Conservation (phyloP, 176 grass and related monocot genomes). For the Cymbopogon citratus region DNA sequence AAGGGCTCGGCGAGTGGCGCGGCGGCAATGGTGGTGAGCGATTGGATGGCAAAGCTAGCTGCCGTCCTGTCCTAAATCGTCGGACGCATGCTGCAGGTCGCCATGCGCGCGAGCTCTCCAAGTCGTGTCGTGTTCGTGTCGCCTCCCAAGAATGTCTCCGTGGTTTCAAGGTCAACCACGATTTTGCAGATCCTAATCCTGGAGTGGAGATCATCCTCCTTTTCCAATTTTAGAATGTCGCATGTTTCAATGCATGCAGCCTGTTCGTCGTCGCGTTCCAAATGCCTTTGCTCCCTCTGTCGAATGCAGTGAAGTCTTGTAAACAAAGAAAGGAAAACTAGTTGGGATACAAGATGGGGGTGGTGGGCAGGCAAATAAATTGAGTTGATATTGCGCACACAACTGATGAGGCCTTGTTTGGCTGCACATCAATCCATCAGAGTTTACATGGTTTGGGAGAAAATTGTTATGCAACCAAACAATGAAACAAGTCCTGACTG, state of each 20-base stretch:
- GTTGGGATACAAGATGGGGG: no score
- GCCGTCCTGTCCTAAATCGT: constrained; percentile 26
- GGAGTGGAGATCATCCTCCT: background rate
- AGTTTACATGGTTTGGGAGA: no score
- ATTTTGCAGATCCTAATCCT: background rate
- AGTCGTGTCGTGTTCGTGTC: background rate
- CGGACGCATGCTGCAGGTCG: background rate
- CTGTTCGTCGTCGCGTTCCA: no score
- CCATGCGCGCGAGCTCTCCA: background rate
- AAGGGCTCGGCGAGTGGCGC: constrained; percentile 1
- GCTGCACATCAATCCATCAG: no score
- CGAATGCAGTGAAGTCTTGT: no score
- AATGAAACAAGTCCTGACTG: no score
- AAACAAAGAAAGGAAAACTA: no score
- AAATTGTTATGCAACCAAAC: no score
- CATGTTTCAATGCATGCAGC: background rate
- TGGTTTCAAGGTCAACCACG: constrained; percentile 36
- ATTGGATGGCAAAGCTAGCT: background rate
- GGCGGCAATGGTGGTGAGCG: background rate
- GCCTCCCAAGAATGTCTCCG: background rate
- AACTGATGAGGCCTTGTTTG: no score
- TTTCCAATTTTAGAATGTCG: constrained; percentile 14
- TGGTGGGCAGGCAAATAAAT: no score
- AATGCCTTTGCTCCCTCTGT: no score
- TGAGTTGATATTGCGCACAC: no score